Percentiles rank a stretch among this genome's conserved stretches.
Evolutionary conservation across 139 green algal species (phyloP).

Genomic region (Nannochloris sp.): DNA sequence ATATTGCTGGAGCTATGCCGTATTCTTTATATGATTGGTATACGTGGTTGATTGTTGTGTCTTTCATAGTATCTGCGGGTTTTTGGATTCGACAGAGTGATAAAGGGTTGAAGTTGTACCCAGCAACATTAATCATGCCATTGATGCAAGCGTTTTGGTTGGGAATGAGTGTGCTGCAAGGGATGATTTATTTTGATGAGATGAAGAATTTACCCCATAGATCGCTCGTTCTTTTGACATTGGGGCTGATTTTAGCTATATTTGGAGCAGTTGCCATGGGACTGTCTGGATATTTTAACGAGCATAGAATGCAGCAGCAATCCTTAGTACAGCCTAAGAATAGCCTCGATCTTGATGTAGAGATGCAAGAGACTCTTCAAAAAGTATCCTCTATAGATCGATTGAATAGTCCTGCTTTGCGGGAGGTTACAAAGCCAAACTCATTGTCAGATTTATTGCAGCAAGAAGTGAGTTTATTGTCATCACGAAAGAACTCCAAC

Average conservation of each 20-base stretch:
- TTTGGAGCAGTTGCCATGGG: constrained; percentile 30
- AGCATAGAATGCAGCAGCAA: constrained; percentile 2
- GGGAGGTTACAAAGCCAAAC: background rate
- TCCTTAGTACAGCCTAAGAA: background rate
- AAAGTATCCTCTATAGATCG: background rate
- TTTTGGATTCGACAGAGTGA: constrained; percentile 37
- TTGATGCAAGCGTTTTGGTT: constrained; percentile 54
- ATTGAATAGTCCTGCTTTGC: background rate
- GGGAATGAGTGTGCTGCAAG: constrained; percentile 36
- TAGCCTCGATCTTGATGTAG: background rate
- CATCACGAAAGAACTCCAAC: background rate
- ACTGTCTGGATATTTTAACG: constrained; percentile 12
- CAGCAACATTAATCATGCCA: constrained; percentile 37
- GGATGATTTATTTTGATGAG: constrained; percentile 46
- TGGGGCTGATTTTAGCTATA: constrained; percentile 24
- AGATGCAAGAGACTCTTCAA: background rate
- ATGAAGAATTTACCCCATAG: constrained; percentile 15
- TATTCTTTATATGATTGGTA: constrained; percentile 33
- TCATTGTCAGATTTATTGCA: constrained; percentile 1
- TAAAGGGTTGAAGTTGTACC: constrained; percentile 30
- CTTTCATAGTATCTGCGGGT: constrained; percentile 35
- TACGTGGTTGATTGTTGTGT: constrained; percentile 25
- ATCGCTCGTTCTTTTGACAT: constrained; percentile 13
- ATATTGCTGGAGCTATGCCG: constrained; percentile 30
- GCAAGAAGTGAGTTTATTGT: background rate